Evolutionary conservation across 2,329 filamentous ascomycete genomes (phyloP), one percentile per base, ranked within the genome.

Genomic region (Aspergillus tubingensis): DNA sequence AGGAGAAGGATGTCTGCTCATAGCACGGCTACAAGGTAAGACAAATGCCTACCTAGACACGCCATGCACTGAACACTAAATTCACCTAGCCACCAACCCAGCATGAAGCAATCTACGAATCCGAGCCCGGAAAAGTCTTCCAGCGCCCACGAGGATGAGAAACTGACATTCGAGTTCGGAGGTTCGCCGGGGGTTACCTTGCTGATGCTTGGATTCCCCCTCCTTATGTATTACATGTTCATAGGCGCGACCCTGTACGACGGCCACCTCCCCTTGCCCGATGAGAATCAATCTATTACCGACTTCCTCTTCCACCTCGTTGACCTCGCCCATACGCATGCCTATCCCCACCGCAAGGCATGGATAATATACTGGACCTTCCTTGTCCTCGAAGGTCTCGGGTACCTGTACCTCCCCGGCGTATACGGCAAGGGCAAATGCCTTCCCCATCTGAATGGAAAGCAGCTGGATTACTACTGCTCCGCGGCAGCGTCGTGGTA

Each of bases 181-280:
- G 95, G 95, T 56, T 86, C 91, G 2, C 74, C 85, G 4, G 94
- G 94, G 52, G 89, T 92, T 48, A 78, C 83, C 8, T 81, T 85
- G 64, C 90, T 97, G 83, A 98, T 98, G 91, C 82, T 91, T 64
- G 87, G 89, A 48, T 99, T 98, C 77, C 95, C 95, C 11, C 62
- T 88, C 25, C 83, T 98, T 67, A 98, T 98, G 94, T 97, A 91
- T 85, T 98, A 97, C 81, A 96, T 98, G 93, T 98, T 92, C 91
- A 88, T 96, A 74, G 95, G 95, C 41, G 90, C 94, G 11, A 92
- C 88, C 30, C 96, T 93, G 80, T 98, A 97, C 79, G 82, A 92
- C 71, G 94, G 94, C 64, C 86, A 89, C 63, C 81, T 95, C 23
- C 95, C 95, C 8, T 78, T 82, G 23, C 91, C 88, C 0, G 78